Conservation (phyloP, 1,139 yeast species). For the Yamadazyma jaroonii region DNA sequence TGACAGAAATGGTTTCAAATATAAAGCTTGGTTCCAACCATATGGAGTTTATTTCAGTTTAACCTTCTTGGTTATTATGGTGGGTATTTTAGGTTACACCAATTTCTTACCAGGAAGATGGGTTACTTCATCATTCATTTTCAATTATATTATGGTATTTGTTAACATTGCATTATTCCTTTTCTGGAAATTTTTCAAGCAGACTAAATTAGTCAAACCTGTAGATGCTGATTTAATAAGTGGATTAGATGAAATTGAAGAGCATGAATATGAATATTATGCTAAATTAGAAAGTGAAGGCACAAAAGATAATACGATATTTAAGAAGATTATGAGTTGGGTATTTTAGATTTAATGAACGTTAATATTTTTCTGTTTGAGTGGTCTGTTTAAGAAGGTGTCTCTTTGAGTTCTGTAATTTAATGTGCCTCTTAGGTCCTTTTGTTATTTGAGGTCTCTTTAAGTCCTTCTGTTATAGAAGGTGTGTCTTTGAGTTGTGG, state of each 20-base stretch:
- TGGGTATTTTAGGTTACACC: constrained; percentile 40
- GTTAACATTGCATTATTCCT: constrained; percentile 22
- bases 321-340: constrained; percentile 11
- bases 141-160: constrained; percentile 40
- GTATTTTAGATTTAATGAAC: constrained; percentile 8
- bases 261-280: constrained; percentile 42
- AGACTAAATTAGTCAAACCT: constrained; percentile 26
- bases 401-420: too few species aligned
- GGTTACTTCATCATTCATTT: constrained; percentile 37
- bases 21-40: constrained; percentile 76
- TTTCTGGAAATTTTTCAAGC: constrained; percentile 31
- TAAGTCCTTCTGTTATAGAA: too few species aligned
- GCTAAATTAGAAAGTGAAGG: constrained; percentile 21
- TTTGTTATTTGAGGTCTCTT: too few species aligned
- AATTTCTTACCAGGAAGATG: constrained; percentile 31
- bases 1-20: constrained; percentile 69
- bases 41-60: constrained; percentile 56
- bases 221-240: constrained; percentile 32
- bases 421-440: too few species aligned
- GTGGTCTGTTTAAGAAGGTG: too few species aligned
- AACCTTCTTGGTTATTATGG: constrained; percentile 30
- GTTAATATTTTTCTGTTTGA: too few species aligned
- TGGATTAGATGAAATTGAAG: constrained; percentile 41
- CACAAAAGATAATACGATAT: constrained; percentile 5
- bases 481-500: too few species aligned